A percentile compares a stretch with the other conserved stretches of the same genome.
These are phyloP conservation scores for Lactarius vividus DNA, from an alignment of 768 basidiomycete genomes.

Conservation along the genomic window DNA sequence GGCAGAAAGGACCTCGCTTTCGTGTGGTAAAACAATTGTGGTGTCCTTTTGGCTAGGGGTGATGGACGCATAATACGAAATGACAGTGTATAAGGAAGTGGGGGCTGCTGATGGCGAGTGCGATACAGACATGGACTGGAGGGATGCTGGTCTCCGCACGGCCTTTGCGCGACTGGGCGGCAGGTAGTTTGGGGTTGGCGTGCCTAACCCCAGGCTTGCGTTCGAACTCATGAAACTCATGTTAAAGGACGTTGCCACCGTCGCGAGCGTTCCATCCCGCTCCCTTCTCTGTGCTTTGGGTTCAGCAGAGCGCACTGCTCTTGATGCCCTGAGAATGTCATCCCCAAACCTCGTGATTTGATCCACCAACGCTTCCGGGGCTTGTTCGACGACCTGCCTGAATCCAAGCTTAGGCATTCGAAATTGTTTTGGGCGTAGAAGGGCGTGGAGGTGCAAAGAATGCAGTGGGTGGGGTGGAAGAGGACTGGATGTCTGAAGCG, in stretches of 20 bases:
- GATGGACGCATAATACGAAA: constrained; percentile 40
- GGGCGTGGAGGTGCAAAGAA: constrained; percentile 16
- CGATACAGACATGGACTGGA: constrained; percentile 35
- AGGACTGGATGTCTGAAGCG: constrained; percentile 24
- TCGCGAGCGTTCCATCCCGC: constrained; percentile 30
- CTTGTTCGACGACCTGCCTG: constrained; percentile 65
- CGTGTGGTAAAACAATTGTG: constrained; percentile 48
- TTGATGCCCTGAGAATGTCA: constrained; percentile 57
- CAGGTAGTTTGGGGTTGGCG: constrained; percentile 26
- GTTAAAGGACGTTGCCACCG: constrained; percentile 16
- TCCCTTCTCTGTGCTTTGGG: constrained; percentile 35
- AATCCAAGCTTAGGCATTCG: constrained; percentile 52
- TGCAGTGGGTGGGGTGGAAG: constrained; percentile 17
- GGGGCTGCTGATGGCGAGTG: constrained; percentile 42
- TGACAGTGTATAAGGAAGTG: constrained; percentile 36
- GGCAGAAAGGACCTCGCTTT: constrained; percentile 56
- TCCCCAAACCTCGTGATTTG: constrained; percentile 50
- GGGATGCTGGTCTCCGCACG: constrained; percentile 46
- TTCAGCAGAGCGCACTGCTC: constrained; percentile 50
- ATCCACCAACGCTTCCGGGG: constrained; percentile 48
- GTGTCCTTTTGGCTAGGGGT: constrained; percentile 31
- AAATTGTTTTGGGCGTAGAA: constrained; percentile 36
- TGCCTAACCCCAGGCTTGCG: constrained; percentile 33
- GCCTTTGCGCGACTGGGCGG: constrained; percentile 27
- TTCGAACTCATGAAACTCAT: constrained; percentile 40